Evolutionary conservation across 495 filamentous ascomycete species (phyloP), one percentile per base, ranked within the genome.

Genomic region (Neurospora cerealis): DNA sequence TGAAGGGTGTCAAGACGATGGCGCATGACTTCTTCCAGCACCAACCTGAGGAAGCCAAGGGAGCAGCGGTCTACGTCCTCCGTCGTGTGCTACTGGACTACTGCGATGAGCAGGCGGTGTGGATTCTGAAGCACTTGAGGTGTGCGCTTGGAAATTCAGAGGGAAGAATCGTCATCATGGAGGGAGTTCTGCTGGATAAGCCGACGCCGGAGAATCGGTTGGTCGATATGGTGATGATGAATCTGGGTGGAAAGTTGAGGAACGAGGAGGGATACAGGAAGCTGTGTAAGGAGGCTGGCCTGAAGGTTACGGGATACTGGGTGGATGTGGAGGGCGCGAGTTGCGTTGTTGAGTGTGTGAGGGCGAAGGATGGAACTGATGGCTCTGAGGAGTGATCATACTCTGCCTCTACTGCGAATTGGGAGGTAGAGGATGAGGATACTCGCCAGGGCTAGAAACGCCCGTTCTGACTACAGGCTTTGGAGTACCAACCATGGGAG

Each of bases 51-150:
- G 81, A 85, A 70, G 79, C 79, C 76, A 69, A 72, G 80, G 86
- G 84, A 15, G 87, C 88, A 0, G 72, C 81, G 5, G 81, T 83
- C 1, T 89, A 88, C 75, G 83, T 84, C 73, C 78, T 87, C 42
- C 85, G 87, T 32, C 78, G 82, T n/a, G 81, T 88, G 3, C 77
- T 89, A 0, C 86, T 89, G 70, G 85, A 89, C 75, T 89, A 85
- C 78, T 78, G 84, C 4, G 86, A 88, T 42, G 17, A 62, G 4
- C 71, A 78, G 2, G 80, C 81, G 39, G 71, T 69, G 0, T 74
- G 76, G 0, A 88, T 88, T 38, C 76, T 88, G 13, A 73, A 73
- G 5, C 77, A 75, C 2, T 72, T 87, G 7, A 80, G 76, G 1
- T 78, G 78, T 1, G 87, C 85, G 0, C 81, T 36, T 36, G 36